A percentile compares a stretch with the other conserved stretches of the same genome.
phyloP scores from a whole-genome alignment of 192 early-diverging fungal species.

The Jimgerdemannia lactiflua region DNA sequence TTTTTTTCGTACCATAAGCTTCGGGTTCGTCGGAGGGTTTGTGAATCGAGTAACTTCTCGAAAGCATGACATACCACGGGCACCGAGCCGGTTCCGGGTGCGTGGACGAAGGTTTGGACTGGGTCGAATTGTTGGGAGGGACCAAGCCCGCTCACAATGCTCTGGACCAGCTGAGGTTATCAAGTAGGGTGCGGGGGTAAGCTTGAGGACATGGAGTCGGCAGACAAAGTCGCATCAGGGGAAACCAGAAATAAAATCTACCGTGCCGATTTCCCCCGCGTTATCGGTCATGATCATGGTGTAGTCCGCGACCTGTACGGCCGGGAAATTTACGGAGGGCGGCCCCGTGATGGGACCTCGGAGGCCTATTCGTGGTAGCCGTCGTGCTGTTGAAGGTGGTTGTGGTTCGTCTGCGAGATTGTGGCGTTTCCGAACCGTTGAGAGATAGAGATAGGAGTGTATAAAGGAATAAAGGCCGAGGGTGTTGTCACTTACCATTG shows the following conservation, averaged over 20 bases:
- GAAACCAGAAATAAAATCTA: background rate
- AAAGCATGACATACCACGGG: background rate
- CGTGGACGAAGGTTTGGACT: background rate
- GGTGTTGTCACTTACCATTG: conserved; percentile 27
- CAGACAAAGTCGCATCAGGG: background rate
- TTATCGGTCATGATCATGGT: background rate
- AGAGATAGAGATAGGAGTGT: too few species aligned
- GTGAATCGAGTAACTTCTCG: too few species aligned
- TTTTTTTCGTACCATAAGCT: too few species aligned
- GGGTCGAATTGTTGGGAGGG: background rate
- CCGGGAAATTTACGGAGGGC: background rate
- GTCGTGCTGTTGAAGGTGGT: background rate
- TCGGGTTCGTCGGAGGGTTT: too few species aligned
- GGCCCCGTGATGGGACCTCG: too few species aligned
- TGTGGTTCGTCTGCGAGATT: background rate
- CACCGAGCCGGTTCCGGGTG: background rate
- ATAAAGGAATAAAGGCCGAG: too few species aligned
- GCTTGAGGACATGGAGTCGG: background rate
- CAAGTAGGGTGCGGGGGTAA: background rate
- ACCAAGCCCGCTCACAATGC: background rate
- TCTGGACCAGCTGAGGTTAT: background rate
- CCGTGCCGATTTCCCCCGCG: background rate
- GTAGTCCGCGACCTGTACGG: background rate
- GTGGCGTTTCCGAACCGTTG: background rate
- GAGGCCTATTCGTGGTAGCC: background rate